These are phyloP conservation scores for Calonectria pseudoturangicola DNA, from an alignment of 2,329 filamentous ascomycete genomes.

Conservation along the genomic window DNA sequence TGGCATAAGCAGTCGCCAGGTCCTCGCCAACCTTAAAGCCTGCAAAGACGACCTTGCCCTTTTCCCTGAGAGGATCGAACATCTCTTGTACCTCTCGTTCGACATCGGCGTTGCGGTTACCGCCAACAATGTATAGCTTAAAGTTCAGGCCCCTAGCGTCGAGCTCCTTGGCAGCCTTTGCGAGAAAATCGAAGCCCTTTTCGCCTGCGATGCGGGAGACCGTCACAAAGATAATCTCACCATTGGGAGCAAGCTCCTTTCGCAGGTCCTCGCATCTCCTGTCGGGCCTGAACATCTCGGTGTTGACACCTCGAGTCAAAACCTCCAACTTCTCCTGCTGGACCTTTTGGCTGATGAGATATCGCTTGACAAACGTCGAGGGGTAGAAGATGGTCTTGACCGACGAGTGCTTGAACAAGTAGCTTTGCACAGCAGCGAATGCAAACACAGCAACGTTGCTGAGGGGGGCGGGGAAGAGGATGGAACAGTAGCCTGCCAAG, in stretches of 20 bases:
- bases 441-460: slow-evolving; percentile 77
- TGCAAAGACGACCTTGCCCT: slow-evolving; percentile 77
- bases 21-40: slow-evolving; percentile 77
- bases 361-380: slow-evolving; percentile 76
- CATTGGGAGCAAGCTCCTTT: slow-evolving; percentile 73
- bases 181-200: slow-evolving; percentile 82
- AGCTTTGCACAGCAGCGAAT: slow-evolving; percentile 78
- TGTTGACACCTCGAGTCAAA: slow-evolving; percentile 79
- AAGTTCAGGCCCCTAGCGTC: slow-evolving; percentile 74
- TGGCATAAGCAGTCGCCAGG: slow-evolving; percentile 80
- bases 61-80: slow-evolving; percentile 69
- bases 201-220: slow-evolving; percentile 81
- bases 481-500: slow-evolving; percentile 80
- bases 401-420: slow-evolving; percentile 76
- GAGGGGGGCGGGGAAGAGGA: slow-evolving; percentile 79
- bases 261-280: slow-evolving; percentile 72
- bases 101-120: slow-evolving; percentile 78
- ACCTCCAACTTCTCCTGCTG: slow-evolving; percentile 74
- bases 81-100: slow-evolving; percentile 76
- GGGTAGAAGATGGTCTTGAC: slow-evolving; percentile 83
- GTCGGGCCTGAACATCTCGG: slow-evolving; percentile 74
- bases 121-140: slow-evolving; percentile 80
- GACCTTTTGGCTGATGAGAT: slow-evolving; percentile 75
- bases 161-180: slow-evolving; percentile 72
- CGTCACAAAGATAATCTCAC: slow-evolving; percentile 79